phyloP scores from a whole-genome alignment of 257 asterid genomes.

The Henckelia pumila region DNA sequence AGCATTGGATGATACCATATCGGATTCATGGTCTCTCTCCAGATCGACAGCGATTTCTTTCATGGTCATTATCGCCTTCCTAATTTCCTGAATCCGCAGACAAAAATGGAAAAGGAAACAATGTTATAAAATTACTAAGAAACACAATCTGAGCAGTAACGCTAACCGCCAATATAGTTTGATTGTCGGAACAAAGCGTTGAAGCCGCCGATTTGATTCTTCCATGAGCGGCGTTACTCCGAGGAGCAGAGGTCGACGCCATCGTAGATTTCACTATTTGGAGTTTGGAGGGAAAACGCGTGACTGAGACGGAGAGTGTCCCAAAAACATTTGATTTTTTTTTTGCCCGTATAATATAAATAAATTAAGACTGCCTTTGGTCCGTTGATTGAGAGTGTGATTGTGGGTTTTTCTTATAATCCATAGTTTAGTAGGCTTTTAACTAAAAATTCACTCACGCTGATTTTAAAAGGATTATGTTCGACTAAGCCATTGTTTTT shows the following conservation, averaged over 20 bases:
- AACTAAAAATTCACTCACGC: too few species aligned
- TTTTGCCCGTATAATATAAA: too few species aligned
- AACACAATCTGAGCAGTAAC: constrained; percentile 15
- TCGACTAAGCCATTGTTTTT: too few species aligned
- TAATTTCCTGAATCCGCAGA: constrained; percentile 58
- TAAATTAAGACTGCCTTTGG: too few species aligned
- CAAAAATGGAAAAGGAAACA: background rate
- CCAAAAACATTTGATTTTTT: too few species aligned
- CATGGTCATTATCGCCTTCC: constrained; percentile 57
- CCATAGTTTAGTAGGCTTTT: too few species aligned
- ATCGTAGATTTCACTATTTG: constrained; percentile 24
- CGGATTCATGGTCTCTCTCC: constrained; percentile 60
- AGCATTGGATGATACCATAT: constrained; percentile 43
- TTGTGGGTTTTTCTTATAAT: too few species aligned
- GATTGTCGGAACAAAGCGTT: constrained; percentile 58
- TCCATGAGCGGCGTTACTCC: constrained; percentile 43
- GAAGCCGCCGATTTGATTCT: constrained; percentile 57
- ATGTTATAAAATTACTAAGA: background rate
- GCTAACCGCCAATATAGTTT: constrained; percentile 55
- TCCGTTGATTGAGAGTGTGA: too few species aligned
- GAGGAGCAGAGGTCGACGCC: constrained; percentile 86
- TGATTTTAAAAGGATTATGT: too few species aligned
- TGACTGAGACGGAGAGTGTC: too few species aligned
- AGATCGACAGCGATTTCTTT: constrained; percentile 71
- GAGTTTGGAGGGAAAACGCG: too few species aligned